A percentile compares a stretch with the other conserved stretches of the same genome.
Conservation (phyloP, 1,284 basidiomycete species). For the Rhodotorula sp. region DNA sequence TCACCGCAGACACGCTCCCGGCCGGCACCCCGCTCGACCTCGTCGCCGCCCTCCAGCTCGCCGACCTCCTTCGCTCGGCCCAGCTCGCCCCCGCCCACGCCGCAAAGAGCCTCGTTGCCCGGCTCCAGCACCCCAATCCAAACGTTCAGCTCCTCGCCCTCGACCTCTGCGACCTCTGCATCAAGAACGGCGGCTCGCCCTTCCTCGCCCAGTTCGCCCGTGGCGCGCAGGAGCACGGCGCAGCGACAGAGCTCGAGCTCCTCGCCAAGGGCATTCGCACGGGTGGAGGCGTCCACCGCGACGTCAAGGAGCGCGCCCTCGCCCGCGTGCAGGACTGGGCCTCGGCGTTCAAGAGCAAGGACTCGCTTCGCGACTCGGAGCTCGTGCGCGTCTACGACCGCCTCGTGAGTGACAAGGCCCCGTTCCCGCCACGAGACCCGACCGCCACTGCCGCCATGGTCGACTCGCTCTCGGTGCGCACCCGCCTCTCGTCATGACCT, state of each 20-base stretch:
- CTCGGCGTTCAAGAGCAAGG: slow-evolving; percentile 78
- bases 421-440: slow-evolving; percentile 76
- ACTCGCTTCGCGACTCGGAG: slow-evolving; percentile 62
- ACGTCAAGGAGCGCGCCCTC: slow-evolving; percentile 80
- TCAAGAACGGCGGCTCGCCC: slow-evolving; percentile 96
- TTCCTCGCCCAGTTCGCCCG: slow-evolving; percentile 76
- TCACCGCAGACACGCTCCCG: slow-evolving; percentile 83
- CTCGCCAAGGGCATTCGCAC: slow-evolving; percentile 53
- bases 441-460: slow-evolving; percentile 75
- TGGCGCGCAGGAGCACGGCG: slow-evolving; percentile 36
- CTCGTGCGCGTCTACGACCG: slow-evolving; percentile 74
- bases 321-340: slow-evolving; percentile 90
- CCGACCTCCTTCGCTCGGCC: slow-evolving; percentile 93
- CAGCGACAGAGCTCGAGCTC: slow-evolving; percentile 87
- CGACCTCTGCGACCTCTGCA: slow-evolving; percentile 76
- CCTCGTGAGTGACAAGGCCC: slow-evolving; percentile 73
- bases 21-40: slow-evolving; percentile 53
- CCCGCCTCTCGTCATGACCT: background rate
- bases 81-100: slow-evolving; percentile 80
- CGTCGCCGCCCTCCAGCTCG: slow-evolving; percentile 80
- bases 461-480: slow-evolving; percentile 65
- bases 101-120: slow-evolving; percentile 81
- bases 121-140: slow-evolving; percentile 91
- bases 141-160: slow-evolving; percentile 56
- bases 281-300: slow-evolving; percentile 62